Evolutionary conservation across 1,284 basidiomycete genomes (phyloP).

Genomic region (Heterobasidion occidentale): DNA sequence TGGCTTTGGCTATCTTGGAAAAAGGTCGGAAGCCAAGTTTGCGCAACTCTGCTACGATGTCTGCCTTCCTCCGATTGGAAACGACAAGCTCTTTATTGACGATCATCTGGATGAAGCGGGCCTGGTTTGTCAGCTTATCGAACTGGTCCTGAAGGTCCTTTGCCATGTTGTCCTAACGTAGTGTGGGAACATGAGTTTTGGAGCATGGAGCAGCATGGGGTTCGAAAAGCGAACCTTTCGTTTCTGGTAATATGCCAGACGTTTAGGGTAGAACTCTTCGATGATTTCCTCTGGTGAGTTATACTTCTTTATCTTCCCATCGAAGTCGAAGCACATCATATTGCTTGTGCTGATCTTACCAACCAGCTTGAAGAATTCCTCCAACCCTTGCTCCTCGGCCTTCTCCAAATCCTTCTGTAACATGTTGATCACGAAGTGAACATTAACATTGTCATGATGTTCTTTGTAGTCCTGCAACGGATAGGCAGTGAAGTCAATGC

Average conservation of each 20-base stretch:
- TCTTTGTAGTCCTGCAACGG: constrained; percentile 85
- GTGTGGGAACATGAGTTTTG: background rate
- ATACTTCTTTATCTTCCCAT: constrained; percentile 96
- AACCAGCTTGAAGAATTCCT: constrained; percentile 90
- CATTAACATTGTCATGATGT: constrained; percentile 88
- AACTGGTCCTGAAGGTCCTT: constrained; percentile 79
- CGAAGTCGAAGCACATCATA: constrained; percentile 98
- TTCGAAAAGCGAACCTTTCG: constrained; percentile 65
- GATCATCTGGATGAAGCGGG: constrained; percentile 96
- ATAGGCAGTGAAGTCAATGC: background rate
- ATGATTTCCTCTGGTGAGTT: constrained; percentile 86
- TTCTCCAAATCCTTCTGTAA: constrained; percentile 76
- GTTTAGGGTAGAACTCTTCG: constrained; percentile 88
- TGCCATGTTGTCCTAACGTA: constrained; percentile 72
- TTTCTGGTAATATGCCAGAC: constrained; percentile 89
- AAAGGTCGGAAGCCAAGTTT: constrained; percentile 84
- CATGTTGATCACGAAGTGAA: constrained; percentile 89
- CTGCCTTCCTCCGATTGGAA: constrained; percentile 86
- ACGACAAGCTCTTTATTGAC: constrained; percentile 85
- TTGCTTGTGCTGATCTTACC: constrained; percentile 84
- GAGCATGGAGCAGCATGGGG: background rate
- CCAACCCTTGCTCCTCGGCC: constrained; percentile 82
- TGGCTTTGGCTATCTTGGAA: constrained; percentile 70
- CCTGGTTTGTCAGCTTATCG: constrained; percentile 90
- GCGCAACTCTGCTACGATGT: constrained; percentile 82